phyloP scores from a whole-genome alignment of 225 moss, liverwort and hornwort species.

The Bryum argenteum region DNA sequence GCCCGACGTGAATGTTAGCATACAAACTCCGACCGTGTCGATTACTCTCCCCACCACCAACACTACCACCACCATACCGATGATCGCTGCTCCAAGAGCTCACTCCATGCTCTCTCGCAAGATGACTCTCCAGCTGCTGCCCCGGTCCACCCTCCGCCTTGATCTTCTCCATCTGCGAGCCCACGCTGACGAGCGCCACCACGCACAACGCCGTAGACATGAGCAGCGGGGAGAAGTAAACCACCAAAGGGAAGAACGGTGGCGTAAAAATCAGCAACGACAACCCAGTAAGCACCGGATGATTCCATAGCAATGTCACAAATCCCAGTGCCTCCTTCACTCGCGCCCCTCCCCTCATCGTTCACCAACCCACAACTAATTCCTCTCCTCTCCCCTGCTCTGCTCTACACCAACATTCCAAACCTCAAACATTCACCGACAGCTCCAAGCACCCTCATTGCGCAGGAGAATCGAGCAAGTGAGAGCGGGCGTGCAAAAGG shows the following conservation, averaged over 20 bases:
- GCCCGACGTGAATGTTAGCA: constrained; percentile 31
- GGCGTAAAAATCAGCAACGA: constrained; percentile 80
- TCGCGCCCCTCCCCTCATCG: constrained; percentile 50
- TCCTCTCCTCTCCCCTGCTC: constrained; percentile 1
- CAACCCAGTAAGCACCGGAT: constrained; percentile 74
- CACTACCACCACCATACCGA: constrained; percentile 5
- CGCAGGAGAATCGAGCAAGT: constrained; percentile 13
- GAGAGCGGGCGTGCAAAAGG: constrained; percentile 36
- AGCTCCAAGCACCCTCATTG: background rate
- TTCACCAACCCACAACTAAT: too few relatives aligned
- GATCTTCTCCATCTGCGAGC: constrained; percentile 68
- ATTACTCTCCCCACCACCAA: constrained; percentile 10
- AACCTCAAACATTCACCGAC: constrained; percentile 29
- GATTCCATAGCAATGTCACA: constrained; percentile 74
- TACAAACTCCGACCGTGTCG: constrained; percentile 25
- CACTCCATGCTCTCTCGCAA: constrained; percentile 38
- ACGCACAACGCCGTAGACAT: constrained; percentile 85
- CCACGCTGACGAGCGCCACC: constrained; percentile 80
- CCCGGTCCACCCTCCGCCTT: constrained; percentile 56
- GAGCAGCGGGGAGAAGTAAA: constrained; percentile 91
- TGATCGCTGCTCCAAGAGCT: constrained; percentile 47
- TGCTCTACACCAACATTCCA: background rate
- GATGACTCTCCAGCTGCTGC: constrained; percentile 43
- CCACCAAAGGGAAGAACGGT: constrained; percentile 79
- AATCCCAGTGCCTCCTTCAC: constrained; percentile 50